These are phyloP conservation scores for Cokeromyces recurvatus DNA, from an alignment of 371 early-diverging fungal species.

Conservation along the genomic window DNA sequence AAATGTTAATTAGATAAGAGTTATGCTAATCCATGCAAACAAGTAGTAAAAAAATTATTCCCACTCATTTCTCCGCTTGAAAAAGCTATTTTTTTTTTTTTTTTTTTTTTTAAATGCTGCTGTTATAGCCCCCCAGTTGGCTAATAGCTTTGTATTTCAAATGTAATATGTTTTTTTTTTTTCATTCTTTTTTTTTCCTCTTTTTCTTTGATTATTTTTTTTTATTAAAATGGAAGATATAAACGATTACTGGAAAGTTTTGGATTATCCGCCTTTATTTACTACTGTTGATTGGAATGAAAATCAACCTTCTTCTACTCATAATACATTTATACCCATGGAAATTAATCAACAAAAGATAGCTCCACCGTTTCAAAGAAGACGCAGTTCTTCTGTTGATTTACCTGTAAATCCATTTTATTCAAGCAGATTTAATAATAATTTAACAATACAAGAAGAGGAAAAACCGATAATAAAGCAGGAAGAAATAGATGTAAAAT, in stretches of 20 bases:
- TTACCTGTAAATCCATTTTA: constrained; percentile 24
- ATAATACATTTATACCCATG: no score
- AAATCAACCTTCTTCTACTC: neutral
- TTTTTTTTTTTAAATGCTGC: no score
- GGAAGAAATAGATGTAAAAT: no score
- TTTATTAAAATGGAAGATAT: constrained; percentile 11
- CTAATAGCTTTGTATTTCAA: no score
- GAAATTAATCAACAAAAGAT: constrained; percentile 11
- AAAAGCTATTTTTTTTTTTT: no score
- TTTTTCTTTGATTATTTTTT: neutral
- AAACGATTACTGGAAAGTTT: constrained; percentile 14
- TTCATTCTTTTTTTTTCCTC: constrained; percentile 3
- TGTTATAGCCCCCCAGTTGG: no score
- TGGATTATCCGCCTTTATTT: constrained; percentile 17
- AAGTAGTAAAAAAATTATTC: no score
- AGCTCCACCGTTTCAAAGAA: constrained; percentile 20
- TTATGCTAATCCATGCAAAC: no score
- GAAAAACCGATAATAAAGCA: neutral
- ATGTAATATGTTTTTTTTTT: neutral
- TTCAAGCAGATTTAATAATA: constrained; percentile 3
- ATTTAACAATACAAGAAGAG: constrained; percentile 15
- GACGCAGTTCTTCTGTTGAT: constrained; percentile 28
- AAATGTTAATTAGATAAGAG: no score
- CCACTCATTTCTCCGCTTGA: no score
- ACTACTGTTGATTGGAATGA: constrained; percentile 20